Base-by-base conservation (phyloP, 2,329 filamentous ascomycete genomes). In the Simplicillium aogashimaense region DNA sequence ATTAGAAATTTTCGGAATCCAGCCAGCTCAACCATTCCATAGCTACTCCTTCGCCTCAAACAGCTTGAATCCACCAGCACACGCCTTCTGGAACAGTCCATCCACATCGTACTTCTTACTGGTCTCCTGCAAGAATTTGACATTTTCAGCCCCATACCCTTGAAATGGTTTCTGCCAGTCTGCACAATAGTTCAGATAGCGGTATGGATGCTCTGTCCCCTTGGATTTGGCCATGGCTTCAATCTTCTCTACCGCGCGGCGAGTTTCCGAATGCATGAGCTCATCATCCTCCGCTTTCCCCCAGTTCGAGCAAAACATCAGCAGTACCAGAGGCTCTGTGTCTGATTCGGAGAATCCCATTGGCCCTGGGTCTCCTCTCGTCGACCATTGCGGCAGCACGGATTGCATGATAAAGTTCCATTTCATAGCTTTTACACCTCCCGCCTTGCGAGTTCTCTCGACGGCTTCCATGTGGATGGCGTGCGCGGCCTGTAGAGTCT, bases 51-150 rank as follows among this genome's bases (percentile, higher is more conserved):
- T 25, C 31, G 31, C 31, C 15, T 35, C 33, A 35, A 37, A 37
- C 29, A 47, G 32, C 41, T 46, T 49, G 36, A 43, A 45, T 7
- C 45, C 47, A 15, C 45, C 44, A 13, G 31, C 20, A n/a, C 38
- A 35, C 11, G 38, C 40, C 35, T 34, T 42, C 50, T 63, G 59
- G 39, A 60, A 62, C 7, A 60, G 47, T 7, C 47, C 46, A 3
- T 48, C 17, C 1, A 52, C 53, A 42, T 63, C 61, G 42, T 60
- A 62, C 44, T 53, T 56, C 43, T 46, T 39, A 14, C 56, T 55
- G 25, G 58, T 49, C 7, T 36, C 41, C 17, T 49, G 47, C 44
- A 64, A 38, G 35, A 45, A 49, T 39, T 49, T 39, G 29, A 55
- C 41, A 38, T 59, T 60, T 17, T 44, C 48, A 15, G 38, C 45